phyloP scores from a whole-genome alignment of 768 basidiomycete species.

The Kwoniella sp. region DNA sequence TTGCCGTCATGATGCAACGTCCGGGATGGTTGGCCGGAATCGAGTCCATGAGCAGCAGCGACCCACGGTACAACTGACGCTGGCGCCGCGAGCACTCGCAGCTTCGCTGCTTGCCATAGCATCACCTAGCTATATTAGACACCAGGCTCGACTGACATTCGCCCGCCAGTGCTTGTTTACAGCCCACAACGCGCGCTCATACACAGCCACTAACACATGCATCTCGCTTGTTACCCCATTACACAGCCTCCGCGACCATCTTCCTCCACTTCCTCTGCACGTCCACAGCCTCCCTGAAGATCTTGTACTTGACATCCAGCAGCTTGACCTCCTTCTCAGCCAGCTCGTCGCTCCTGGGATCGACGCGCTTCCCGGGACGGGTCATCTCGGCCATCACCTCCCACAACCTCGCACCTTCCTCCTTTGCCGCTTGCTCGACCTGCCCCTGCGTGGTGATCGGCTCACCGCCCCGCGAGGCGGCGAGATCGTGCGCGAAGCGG shows the following conservation, averaged over 20 bases:
- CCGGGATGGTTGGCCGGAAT: too few species aligned
- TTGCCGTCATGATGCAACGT: too few species aligned
- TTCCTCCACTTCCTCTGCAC: constrained; percentile 82
- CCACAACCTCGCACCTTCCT: constrained; percentile 72
- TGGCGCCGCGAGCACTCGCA: too few species aligned
- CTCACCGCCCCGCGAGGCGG: constrained; percentile 43
- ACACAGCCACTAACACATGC: too few species aligned
- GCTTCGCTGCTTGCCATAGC: too few species aligned
- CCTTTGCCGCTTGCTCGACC: constrained; percentile 51
- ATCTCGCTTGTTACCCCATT: too few species aligned
- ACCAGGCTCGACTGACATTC: too few species aligned
- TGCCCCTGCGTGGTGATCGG: constrained; percentile 51
- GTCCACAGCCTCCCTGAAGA: constrained; percentile 82
- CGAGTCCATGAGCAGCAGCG: too few species aligned
- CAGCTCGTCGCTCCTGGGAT: constrained; percentile 57
- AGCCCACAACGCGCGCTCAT: too few species aligned
- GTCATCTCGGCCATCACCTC: constrained; percentile 97
- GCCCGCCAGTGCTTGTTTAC: too few species aligned
- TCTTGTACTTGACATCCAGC: constrained; percentile 85
- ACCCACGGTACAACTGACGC: too few species aligned
- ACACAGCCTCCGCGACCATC: constrained; percentile 60
- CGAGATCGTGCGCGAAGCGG: constrained; percentile 68
- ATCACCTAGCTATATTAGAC: too few species aligned
- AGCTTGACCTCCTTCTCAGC: constrained; percentile 74
- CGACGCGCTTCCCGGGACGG: constrained; percentile 67